Evolutionary conservation across 2,329 filamentous ascomycete species (phyloP), one percentile per base, ranked within the genome.

Genomic region (Aureobasidium lini): DNA sequence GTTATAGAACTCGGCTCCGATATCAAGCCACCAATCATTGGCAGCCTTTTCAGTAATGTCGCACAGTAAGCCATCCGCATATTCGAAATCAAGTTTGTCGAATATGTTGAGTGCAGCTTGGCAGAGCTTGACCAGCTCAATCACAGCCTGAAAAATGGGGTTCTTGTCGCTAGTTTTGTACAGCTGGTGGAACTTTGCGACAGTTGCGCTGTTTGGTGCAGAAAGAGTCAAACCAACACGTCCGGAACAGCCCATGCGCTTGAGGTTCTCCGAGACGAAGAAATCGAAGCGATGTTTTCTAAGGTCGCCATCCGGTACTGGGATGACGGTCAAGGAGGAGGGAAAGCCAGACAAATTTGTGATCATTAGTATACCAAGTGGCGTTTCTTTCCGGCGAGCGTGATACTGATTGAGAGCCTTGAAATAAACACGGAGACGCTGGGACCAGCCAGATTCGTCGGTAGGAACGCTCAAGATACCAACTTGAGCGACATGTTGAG

Each of bases 11-110:
- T 97, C 93, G 0, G 86, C 87, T 1, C 94, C 94, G 61, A 96
- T 87, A 67, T 96, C 90, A 1, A 89, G 86, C 94, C 94, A 97
- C 94, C 94, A 99, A 71, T 96, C 89, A 62, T 86, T 87, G 66
- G 97, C 85, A 1, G 92, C 90, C 62, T 82, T 86, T 71, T 99
- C 94, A 0, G 94, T 97, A 44, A 94, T 80, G 74, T 99, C 94
- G 71, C 94, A 99, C 3, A 99, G 81, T 28, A 96, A 76, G 0
- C 94, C 94, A 68, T 99, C 94, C 7, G 90, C 89, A 70, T 95
- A 97, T 64, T 92, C 89, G 32, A 87, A 82, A n/a, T 89, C 86
- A 6, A 97, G 77, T 70, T 92, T 90, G 57, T 87, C 89, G 72
- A 96, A 99, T 62, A 96, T 78, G 68, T 89, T 87, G 61, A 99